Evolutionary conservation across 441 rosid genomes (phyloP).

Genomic region (Lepidium campestre): DNA sequence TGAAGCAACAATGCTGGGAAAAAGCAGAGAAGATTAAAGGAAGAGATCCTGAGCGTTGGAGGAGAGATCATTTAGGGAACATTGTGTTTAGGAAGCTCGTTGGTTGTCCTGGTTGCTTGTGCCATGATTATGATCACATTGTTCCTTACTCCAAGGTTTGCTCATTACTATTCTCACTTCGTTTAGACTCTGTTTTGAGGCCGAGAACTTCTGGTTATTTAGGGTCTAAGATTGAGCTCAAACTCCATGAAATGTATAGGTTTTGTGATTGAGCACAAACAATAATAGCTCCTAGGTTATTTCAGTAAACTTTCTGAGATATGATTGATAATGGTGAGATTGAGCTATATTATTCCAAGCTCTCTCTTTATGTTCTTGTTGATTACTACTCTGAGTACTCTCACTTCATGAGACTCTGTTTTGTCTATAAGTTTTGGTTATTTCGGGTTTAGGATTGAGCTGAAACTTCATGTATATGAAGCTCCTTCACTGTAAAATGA

Average conservation of each 20-base stretch:
- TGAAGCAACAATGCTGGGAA: conserved; percentile 93
- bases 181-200: not conserved
- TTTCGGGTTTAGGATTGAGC: not conserved
- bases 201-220: not conserved
- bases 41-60: conserved; percentile 81
- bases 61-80: conserved; percentile 76
- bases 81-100: conserved; percentile 81
- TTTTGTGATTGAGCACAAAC: not conserved
- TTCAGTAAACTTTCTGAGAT: not conserved
- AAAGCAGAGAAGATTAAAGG: conserved; percentile 86
- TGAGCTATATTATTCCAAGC: conserved; percentile 50
- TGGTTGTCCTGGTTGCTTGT: conserved; percentile 91
- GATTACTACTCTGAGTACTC: not conserved
- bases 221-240: not conserved
- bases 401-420: not conserved
- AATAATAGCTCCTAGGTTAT: not conserved
- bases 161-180: not conserved
- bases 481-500: not conserved
- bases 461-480: not conserved
- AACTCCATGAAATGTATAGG: not conserved
- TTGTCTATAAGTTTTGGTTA: not conserved
- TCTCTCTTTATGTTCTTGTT: conserved; percentile 6
- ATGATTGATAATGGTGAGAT: not conserved
- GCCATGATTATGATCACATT: conserved; percentile 93
- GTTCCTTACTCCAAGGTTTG: conserved; percentile 87